phyloP scores from a whole-genome alignment of 202 grass and related monocot species.

The Saccharum hybrid region DNA sequence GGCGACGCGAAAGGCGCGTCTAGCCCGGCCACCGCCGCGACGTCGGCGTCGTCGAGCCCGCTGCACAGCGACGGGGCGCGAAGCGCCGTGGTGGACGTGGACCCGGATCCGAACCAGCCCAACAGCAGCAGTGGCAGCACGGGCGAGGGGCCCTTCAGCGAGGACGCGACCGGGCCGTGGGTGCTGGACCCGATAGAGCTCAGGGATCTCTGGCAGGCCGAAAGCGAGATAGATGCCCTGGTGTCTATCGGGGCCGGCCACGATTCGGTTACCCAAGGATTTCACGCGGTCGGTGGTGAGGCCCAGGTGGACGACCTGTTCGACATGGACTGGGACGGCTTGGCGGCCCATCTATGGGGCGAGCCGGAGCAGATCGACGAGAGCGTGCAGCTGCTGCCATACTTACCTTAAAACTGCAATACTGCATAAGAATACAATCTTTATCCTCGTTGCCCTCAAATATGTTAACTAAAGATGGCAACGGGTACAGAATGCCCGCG shows the following conservation, averaged over 20 bases:
- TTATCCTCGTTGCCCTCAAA: no score
- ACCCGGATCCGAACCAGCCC: slow-evolving; percentile 56
- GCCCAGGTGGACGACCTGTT: slow-evolving; percentile 56
- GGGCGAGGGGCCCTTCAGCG: slow-evolving; percentile 25
- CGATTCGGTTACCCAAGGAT: background rate
- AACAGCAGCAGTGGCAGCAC: slow-evolving; percentile 41
- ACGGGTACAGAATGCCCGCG: no score
- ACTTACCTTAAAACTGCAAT: no score
- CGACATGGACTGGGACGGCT: slow-evolving; percentile 76
- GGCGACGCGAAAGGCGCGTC: slow-evolving; percentile 9
- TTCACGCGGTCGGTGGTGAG: background rate
- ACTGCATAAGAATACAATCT: no score
- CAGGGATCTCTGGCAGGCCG: slow-evolving; percentile 24
- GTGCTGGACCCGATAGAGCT: background rate
- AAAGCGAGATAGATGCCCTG: slow-evolving; percentile 56
- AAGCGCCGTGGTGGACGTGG: slow-evolving; percentile 65
- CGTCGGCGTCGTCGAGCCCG: no score
- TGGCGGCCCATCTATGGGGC: slow-evolving; percentile 53
- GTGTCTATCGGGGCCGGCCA: background rate
- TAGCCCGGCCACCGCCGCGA: slow-evolving; percentile 6
- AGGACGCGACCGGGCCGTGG: slow-evolving; percentile 38
- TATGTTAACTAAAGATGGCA: no score
- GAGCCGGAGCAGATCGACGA: slow-evolving; percentile 8
- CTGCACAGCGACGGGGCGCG: background rate
- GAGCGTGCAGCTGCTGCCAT: background rate